Base-by-base conservation (phyloP, 106 monocot genomes). In the Dendrobium huoshanense region DNA sequence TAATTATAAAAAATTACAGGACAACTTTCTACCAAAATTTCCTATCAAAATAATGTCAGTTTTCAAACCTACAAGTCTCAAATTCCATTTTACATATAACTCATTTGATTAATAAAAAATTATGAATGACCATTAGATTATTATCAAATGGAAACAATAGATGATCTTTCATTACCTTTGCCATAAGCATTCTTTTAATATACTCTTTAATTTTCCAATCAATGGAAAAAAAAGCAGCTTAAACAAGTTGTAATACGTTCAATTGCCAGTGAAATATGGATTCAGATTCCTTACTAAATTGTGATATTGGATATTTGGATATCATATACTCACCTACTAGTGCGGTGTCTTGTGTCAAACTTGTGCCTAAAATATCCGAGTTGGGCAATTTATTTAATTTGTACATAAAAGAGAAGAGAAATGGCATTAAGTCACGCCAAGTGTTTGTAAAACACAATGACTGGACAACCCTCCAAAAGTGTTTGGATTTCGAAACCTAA, bases 1-100 rank as follows among this genome's bases (percentile, higher is more conserved):
- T 37, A 3, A 33, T 37, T 70, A 70, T 11, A 70, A 33, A 15
- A 37, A 33, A 20, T 17, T 48, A 61, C 61, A 61, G 15, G 24
- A 65, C 24, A 65, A 65, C 22, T 70, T 70, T 70, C 37, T 33
- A 70, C 70, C 29, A 70, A 70, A 70, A 33, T 70, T 70, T 29
- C 70, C 70, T 40, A 37, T 22, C 0, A 37, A 70, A 70, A 29
- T 37, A 70, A 70, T 70, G 17, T 70, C 70, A 70, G 24, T 70
- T 22, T 37, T 70, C 25, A 15, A 70, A 29, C 5, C 37, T 70
- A 70, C 33, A 70, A 70, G 37, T 33, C 37, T 37, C 13, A 4
- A 70, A 70, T 37, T 70, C 31, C 37, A 70, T 70, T 22, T 33
- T 37, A 70, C 11, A 70, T 70, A 16, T 37, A 70, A 11, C 70